Evolutionary conservation across 2,329 filamentous ascomycete species (phyloP).

Genomic region (Lachnellula hyalina): DNA sequence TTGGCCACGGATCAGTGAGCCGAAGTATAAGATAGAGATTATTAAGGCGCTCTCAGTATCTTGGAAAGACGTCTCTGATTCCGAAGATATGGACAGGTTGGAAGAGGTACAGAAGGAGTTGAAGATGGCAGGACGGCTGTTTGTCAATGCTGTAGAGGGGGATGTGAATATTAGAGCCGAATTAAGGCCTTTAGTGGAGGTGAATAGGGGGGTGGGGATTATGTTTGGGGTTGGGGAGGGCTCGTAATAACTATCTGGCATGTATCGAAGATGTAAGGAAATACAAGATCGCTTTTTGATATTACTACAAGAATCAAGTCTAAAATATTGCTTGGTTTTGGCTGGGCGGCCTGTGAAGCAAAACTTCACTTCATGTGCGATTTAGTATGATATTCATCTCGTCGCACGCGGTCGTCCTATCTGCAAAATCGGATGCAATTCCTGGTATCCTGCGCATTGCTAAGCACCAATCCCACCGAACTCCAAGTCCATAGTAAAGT

Average conservation of each 20-base stretch:
- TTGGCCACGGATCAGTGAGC: slow-evolving; percentile 59
- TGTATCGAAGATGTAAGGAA: too few species aligned
- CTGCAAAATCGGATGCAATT: slow-evolving; percentile 8
- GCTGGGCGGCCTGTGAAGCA: not conserved
- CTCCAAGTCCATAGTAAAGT: not conserved
- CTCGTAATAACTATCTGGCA: too few species aligned
- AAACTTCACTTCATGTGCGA: not conserved
- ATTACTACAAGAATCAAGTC: not conserved
- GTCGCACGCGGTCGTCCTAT: slow-evolving; percentile 16
- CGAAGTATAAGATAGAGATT: slow-evolving; percentile 56
- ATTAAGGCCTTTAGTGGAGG: slow-evolving; percentile 22
- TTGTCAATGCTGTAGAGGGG: slow-evolving; percentile 20
- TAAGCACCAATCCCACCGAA: slow-evolving; percentile 12
- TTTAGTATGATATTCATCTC: slow-evolving; percentile 11
- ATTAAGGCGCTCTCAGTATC: slow-evolving; percentile 56
- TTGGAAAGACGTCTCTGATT: slow-evolving; percentile 47
- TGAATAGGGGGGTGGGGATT: slow-evolving; percentile 32
- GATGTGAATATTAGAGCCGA: slow-evolving; percentile 14
- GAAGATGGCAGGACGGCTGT: slow-evolving; percentile 16
- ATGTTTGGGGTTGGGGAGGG: slow-evolving; percentile 29
- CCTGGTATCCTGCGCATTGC: slow-evolving; percentile 11
- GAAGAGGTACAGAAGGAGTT: slow-evolving; percentile 19
- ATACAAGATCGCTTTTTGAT: too few species aligned
- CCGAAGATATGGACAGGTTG: slow-evolving; percentile 6
- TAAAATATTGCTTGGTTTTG: not conserved